Base-by-base conservation (phyloP, 2,329 filamentous ascomycete species). In the Bipolaris gigantea region DNA sequence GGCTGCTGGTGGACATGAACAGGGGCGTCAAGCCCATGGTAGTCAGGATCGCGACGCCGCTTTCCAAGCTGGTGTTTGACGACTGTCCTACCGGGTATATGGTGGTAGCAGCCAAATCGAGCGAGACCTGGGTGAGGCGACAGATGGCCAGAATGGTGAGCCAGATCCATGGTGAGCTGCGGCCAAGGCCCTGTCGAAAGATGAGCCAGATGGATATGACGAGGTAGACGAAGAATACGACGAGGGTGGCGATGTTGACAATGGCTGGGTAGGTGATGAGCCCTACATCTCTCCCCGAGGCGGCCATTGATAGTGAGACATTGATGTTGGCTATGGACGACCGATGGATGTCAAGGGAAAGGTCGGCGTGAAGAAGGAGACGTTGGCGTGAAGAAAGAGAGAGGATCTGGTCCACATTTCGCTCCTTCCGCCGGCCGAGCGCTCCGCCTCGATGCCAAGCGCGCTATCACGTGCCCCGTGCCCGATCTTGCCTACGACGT, bases 11-110 rank as follows among this genome's bases (percentile, higher is more conserved):
- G 4, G 69, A 57, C 71, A 73, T 72, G 52, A 73, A 73, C 50
- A 73, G 52, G 13, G 71, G 70, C 25, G 71, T 73, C 45, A 73
- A 61, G 2, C 69, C 65, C 54, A 73, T 67, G 30, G 70, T 68
- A 4, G 71, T 73, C n/a, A 73, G 59, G 40, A 73, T 73, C 2
- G 71, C 71, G 30, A 73, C 71, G 43, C 70, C 71, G 25, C 60
- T 67, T 42, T 71, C 65, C 7, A 72, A 57, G 23, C 53, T 50
- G 5, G 70, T 72, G 46, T 73, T 71, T 23, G 70, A 25, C 11
- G 59, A 53, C 5, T 58, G 48, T 10, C 51, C 30, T 15, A 57
- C 55, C 4, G 65, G 64, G 48, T 56, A 71, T 51, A 71, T 55
- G 32, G 63, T 60, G 7, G 71, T 73, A 16, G 70, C 66, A 19